Percentiles rank a stretch among this genome's conserved stretches.
phyloP scores from a whole-genome alignment of 352 stramenopile genomes.

The Aphanomyces invadans region DNA sequence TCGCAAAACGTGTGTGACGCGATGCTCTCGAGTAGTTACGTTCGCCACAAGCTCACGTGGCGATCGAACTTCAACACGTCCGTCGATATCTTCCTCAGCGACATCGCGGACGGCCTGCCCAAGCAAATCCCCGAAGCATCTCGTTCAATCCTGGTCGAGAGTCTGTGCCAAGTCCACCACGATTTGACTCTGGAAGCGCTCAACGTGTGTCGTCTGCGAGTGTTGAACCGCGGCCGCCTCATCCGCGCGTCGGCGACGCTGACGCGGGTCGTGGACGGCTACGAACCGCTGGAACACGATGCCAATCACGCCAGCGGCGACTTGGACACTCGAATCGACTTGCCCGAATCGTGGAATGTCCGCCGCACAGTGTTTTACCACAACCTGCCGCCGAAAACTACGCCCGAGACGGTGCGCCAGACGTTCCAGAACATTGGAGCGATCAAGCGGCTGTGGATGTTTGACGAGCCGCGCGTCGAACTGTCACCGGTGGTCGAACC shows the following conservation, averaged over 20 bases:
- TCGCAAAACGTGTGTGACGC: neutral
- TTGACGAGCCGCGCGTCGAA: conserved; percentile 41
- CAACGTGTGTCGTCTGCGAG: conserved; percentile 76
- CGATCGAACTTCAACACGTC: conserved; percentile 68
- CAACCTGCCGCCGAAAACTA: conserved; percentile 63
- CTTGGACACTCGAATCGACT: neutral
- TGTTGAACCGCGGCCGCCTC: conserved; percentile 52
- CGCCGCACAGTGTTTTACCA: conserved; percentile 67
- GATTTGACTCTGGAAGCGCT: conserved; percentile 79
- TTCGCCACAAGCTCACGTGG: conserved; percentile 84
- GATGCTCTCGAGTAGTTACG: conserved; percentile 30
- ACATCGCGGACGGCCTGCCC: conserved; percentile 59
- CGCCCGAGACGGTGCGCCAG: conserved; percentile 52
- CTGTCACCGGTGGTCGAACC: neutral
- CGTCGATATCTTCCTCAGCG: conserved; percentile 66
- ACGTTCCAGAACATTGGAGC: conserved; percentile 55
- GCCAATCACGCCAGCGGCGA: too few species aligned
- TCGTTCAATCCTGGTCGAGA: conserved; percentile 61
- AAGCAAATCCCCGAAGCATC: conserved; percentile 28
- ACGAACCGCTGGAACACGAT: too few species aligned
- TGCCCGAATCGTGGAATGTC: conserved; percentile 34
- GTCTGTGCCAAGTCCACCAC: conserved; percentile 67
- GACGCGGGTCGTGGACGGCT: too few species aligned
- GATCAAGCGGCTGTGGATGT: conserved; percentile 66
- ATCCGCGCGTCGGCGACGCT: conserved; percentile 39